Evolutionary conservation across 1,139 yeast species (phyloP).

Genomic region (Saccharomycopsis phalli): DNA sequence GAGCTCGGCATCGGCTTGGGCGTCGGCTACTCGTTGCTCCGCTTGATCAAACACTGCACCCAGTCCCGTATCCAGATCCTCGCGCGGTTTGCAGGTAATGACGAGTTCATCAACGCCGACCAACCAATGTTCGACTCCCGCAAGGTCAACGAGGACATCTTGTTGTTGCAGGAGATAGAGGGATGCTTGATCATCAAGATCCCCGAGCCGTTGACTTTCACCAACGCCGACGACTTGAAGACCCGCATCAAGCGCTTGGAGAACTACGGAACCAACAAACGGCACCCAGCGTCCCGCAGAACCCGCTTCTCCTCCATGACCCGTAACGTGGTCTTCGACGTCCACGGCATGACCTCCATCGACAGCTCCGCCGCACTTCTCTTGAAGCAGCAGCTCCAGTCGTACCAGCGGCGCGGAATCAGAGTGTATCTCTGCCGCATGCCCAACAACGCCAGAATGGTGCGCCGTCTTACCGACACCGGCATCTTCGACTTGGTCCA

Average conservation of each 20-base stretch:
- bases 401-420: conserved; percentile 49
- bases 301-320: conserved; percentile 47
- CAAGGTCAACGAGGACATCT: conserved; percentile 18
- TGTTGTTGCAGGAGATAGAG: conserved; percentile 57
- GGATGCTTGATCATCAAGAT: conserved; percentile 81
- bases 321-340: conserved; percentile 57
- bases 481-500: conserved; percentile 22
- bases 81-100: conserved; percentile 72
- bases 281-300: conserved; percentile 74
- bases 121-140: conserved; percentile 24
- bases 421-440: conserved; percentile 61
- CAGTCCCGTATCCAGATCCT: conserved; percentile 83
- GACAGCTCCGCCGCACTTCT: conserved; percentile 88
- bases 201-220: conserved; percentile 90
- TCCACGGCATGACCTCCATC: conserved; percentile 77
- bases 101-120: conserved; percentile 72
- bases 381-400: conserved; percentile 47
- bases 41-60: conserved; percentile 81
- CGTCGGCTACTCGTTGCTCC: conserved; percentile 63
- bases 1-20: conserved; percentile 90
- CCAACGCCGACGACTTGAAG: conserved; percentile 78
- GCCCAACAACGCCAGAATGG: conserved; percentile 32
- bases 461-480: not conserved
- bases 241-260: conserved; percentile 71
- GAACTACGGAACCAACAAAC: conserved; percentile 69